Evolutionary conservation across 768 basidiomycete species (phyloP).

Genomic region (Cyclocybe aegerita): DNA sequence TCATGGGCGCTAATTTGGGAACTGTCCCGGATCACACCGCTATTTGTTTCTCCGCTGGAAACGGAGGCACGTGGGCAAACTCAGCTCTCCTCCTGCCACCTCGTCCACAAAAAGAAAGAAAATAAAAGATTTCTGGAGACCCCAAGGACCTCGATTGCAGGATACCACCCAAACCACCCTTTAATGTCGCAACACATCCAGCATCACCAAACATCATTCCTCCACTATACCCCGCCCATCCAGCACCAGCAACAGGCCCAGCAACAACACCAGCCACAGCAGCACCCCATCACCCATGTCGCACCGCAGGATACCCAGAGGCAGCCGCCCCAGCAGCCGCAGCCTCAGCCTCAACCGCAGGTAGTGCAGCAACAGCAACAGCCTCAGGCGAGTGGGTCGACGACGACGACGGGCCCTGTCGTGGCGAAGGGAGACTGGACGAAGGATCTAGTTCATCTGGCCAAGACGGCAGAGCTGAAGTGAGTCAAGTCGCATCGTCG

Average conservation of each 20-base stretch:
- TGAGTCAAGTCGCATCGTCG: slow-evolving; percentile 37
- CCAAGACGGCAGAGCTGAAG: slow-evolving; percentile 89
- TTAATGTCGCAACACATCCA: slow-evolving; percentile 43
- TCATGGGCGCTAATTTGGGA: too few species aligned
- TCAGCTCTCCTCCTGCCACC: slow-evolving; percentile 20
- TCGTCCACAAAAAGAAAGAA: slow-evolving; percentile 10
- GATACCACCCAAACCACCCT: slow-evolving; percentile 20
- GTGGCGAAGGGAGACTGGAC: slow-evolving; percentile 87
- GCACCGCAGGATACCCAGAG: slow-evolving; percentile 31
- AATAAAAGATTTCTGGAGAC: slow-evolving; percentile 20
- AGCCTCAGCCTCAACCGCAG: slow-evolving; percentile 11
- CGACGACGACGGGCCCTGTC: slow-evolving; percentile 35
- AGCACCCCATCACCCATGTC: slow-evolving; percentile 24
- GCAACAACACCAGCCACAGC: slow-evolving; percentile 35
- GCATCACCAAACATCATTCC: slow-evolving; percentile 12
- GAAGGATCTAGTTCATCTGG: slow-evolving; percentile 80
- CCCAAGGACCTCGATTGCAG: slow-evolving; percentile 40
- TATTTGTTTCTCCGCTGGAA: too few species aligned
- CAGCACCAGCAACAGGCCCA: slow-evolving; percentile 30
- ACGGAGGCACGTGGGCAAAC: too few species aligned
- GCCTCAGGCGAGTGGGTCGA: slow-evolving; percentile 17
- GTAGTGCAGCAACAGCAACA: slow-evolving; percentile 16
- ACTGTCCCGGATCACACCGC: too few species aligned
- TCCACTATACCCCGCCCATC: slow-evolving; percentile 16
- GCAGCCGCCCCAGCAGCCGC: slow-evolving; percentile 22